A percentile compares a stretch with the other conserved stretches of the same genome.
These are phyloP conservation scores for Boletus fagicola DNA, from an alignment of 768 basidiomycete species.

Conservation along the genomic window DNA sequence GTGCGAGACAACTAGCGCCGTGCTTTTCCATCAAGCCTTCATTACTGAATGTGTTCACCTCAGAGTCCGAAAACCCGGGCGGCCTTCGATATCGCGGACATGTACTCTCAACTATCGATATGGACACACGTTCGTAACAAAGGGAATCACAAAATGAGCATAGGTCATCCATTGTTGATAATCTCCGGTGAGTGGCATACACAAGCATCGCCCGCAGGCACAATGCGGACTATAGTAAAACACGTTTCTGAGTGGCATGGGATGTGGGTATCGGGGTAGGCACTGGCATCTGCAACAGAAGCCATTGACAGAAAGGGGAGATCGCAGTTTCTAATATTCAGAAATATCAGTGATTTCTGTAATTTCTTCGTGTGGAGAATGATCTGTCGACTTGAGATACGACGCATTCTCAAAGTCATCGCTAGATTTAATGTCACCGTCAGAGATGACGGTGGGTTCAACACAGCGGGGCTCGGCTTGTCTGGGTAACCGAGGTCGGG, in stretches of 20 bases:
- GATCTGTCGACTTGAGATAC: constrained; percentile 27
- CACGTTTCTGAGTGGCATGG: constrained; percentile 9
- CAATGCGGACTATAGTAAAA: constrained; percentile 18
- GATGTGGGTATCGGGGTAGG: constrained; percentile 7
- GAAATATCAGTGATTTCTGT: constrained; percentile 30
- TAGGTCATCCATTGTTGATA: constrained; percentile 5
- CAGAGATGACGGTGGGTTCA: constrained; percentile 35
- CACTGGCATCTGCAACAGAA: constrained; percentile 11
- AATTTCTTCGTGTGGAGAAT: constrained; percentile 22
- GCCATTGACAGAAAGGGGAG: not conserved
- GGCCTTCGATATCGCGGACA: not conserved
- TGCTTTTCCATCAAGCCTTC: not conserved
- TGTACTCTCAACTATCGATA: not conserved
- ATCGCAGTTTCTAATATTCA: constrained; percentile 28
- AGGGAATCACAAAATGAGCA: constrained; percentile 1
- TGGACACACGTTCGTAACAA: not conserved
- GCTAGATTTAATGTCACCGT: constrained; percentile 29
- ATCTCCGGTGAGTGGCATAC: constrained; percentile 18
- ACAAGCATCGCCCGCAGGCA: constrained; percentile 19
- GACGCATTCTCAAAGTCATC: constrained; percentile 28
- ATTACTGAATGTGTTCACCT: not conserved
- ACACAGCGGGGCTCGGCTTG: constrained; percentile 32
- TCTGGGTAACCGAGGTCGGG: constrained; percentile 23
- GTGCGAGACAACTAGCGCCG: not conserved
- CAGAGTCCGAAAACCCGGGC: not conserved